Evolutionary conservation across 148 eudicot species (phyloP), one percentile per base, ranked within the genome.

Genomic region (Polygonum aviculare): DNA sequence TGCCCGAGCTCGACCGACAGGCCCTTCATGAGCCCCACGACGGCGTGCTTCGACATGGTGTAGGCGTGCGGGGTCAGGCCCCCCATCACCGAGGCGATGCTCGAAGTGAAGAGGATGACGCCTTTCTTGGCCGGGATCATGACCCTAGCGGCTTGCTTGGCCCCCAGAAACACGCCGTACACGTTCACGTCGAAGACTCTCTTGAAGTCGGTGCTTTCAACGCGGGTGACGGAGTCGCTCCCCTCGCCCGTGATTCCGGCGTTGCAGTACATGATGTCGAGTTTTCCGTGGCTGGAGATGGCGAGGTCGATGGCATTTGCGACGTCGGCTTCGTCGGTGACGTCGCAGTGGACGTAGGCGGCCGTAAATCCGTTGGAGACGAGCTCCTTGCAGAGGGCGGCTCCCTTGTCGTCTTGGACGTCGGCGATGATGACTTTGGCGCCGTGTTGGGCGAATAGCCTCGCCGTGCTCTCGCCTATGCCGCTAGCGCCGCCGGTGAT

Each of bases 401-500:
- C 31, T 18, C 83, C 91, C 54, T 71, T 77, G 0, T 74, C 77
- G 21, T 88, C 88, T 51, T 85, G 88, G 31, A 88, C 77, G 52
- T 88, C 91, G 4, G 91, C 88, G 0, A 88, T 78, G n/a, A 90
- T 72, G 22, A 87, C 83, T 74, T 82, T 85, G 47, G 91, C 93
- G 2, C 93, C 93, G 40, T 86, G 85, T 3, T 82, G 75, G 2
- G 76, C 69, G 76, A 90, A 90, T 4, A 84, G 81, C 18, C 69
- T 78, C 4, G 84, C 86, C 3, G 87, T 77, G 69, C 77, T 38
- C 38, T 82, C 91, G 16, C 93, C 93, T 3, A 90, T 83, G 10
- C 93, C 93, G 14, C 90, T 82, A 26, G 93, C 89, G 21, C 91
- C 93, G 1, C 93, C 89, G 1, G 90, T 89, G 50, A 89, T 86